Evolutionary conservation across 2,329 filamentous ascomycete species (phyloP).

Genomic region (Colletotrichum tamarilloi): DNA sequence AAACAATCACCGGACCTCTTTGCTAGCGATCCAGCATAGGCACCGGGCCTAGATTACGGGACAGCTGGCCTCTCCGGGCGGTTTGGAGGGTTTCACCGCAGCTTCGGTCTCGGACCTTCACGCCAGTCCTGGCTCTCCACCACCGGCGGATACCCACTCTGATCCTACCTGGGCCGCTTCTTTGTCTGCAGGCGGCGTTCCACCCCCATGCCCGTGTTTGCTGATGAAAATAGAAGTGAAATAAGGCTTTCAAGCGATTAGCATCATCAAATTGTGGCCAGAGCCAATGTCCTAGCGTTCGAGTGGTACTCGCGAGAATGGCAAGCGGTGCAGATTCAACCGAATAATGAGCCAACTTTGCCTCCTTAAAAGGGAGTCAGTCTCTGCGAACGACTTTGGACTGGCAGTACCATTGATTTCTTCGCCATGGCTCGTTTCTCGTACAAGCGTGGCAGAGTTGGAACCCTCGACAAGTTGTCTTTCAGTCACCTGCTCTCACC

Average conservation of each 20-base stretch:
- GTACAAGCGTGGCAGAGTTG: background rate
- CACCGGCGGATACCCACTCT: constrained; percentile 11
- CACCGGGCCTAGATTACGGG: background rate
- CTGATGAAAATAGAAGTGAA: background rate
- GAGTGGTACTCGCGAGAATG: background rate
- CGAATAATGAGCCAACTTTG: background rate
- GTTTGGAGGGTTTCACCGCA: background rate
- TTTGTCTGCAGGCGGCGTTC: background rate
- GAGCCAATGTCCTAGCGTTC: background rate
- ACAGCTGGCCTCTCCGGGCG: constrained; percentile 1
- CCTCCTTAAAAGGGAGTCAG: background rate
- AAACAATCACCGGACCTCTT: background rate
- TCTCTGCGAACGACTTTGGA: background rate
- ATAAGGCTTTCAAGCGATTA: background rate
- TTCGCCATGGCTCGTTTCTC: background rate
- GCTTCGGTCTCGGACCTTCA: constrained; percentile 20
- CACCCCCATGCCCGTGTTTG: background rate
- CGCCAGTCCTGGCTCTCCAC: constrained; percentile 3
- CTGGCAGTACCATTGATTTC: background rate
- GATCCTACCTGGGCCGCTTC: background rate
- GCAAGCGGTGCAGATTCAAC: too few relatives aligned
- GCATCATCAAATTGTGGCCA: background rate
- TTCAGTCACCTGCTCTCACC: background rate
- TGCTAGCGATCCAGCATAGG: background rate
- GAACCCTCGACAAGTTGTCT: background rate